Percentiles rank a stretch among this genome's conserved stretches.
phyloP scores from a whole-genome alignment of 331 rosid genomes.

The Cucumis variabilis region DNA sequence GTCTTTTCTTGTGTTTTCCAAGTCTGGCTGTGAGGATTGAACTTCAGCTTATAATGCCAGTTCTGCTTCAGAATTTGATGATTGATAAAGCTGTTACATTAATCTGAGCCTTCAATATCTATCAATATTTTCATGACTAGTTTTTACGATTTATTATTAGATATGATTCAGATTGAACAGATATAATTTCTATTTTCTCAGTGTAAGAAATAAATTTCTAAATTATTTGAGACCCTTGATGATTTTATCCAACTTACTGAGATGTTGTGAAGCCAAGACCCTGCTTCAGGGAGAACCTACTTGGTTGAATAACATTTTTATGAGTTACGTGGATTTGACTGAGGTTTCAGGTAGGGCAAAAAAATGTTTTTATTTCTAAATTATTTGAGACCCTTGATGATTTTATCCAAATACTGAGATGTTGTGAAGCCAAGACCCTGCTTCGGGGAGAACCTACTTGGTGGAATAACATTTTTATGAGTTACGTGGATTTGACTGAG shows the following conservation, averaged over 20 bases:
- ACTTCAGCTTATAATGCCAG: slow-evolving; percentile 36
- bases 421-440: slow-evolving; percentile 63
- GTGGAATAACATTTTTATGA: too few species aligned
- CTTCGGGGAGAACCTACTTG: too few species aligned
- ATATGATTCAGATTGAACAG: too few species aligned
- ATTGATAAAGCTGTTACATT: slow-evolving; percentile 34
- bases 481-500: too few species aligned
- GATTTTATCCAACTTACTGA: too few species aligned
- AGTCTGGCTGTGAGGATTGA: background rate
- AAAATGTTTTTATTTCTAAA: too few species aligned
- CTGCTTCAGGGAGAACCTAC: slow-evolving; percentile 89
- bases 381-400: too few species aligned
- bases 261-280: slow-evolving; percentile 51
- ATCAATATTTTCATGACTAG: background rate
- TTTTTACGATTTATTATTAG: too few species aligned
- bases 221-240: too few species aligned
- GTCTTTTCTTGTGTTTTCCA: too few species aligned
- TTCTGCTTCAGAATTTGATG: slow-evolving; percentile 41
- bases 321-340: slow-evolving; percentile 57
- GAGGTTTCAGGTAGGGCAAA: background rate
- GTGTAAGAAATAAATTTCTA: too few species aligned
- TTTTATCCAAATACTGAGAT: slow-evolving; percentile 34
- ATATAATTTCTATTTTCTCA: too few species aligned
- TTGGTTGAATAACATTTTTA: slow-evolving; percentile 61
- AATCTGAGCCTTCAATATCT: slow-evolving; percentile 3